Percentiles rank a stretch among this genome's conserved stretches.
phyloP scores from a whole-genome alignment of 2,329 filamentous ascomycete genomes.

The Botrytis tulipae region DNA sequence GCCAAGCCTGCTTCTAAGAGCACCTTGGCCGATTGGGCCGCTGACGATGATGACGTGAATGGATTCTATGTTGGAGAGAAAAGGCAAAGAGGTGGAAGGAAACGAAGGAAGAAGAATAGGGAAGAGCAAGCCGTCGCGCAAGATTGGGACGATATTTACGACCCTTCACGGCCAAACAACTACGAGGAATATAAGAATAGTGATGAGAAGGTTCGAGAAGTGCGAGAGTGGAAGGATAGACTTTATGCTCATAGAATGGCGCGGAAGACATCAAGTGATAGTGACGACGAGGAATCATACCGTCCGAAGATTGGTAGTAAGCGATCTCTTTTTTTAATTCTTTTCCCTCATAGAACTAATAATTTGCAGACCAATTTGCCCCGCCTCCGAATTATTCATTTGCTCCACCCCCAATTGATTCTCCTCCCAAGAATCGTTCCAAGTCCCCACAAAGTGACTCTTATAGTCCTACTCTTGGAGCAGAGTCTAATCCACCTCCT shows the following conservation, averaged over 20 bases:
- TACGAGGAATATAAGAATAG: slow-evolving; percentile 82
- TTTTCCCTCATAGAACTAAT: slow-evolving; percentile 23
- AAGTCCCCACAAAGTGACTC: slow-evolving; percentile 31
- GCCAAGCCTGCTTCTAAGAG: slow-evolving; percentile 55
- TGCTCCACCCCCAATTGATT: slow-evolving; percentile 51
- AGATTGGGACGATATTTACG: slow-evolving; percentile 91
- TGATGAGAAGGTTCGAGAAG: slow-evolving; percentile 77
- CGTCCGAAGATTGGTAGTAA: slow-evolving; percentile 46
- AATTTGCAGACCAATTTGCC: slow-evolving; percentile 54
- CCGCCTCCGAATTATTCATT: slow-evolving; percentile 57
- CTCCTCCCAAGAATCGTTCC: slow-evolving; percentile 45
- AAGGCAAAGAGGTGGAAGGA: slow-evolving; percentile 66
- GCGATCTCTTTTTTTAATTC: slow-evolving; percentile 27
- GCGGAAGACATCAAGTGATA: slow-evolving; percentile 47
- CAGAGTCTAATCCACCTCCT: slow-evolving; percentile 31
- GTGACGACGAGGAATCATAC: slow-evolving; percentile 44
- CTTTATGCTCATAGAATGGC: slow-evolving; percentile 69
- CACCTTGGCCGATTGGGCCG: slow-evolving; percentile 78
- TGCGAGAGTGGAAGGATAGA: slow-evolving; percentile 80
- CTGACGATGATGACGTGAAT: slow-evolving; percentile 75
- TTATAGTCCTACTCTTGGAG: slow-evolving; percentile 25
- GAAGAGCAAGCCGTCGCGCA: slow-evolving; percentile 58
- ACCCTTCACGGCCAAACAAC: slow-evolving; percentile 76
- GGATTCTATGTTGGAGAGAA: slow-evolving; percentile 60
- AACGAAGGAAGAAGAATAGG: slow-evolving; percentile 69